A percentile compares a stretch with the other conserved stretches of the same genome.
These are phyloP conservation scores for Neurospora tetrasperma DNA, from an alignment of 495 filamentous ascomycete genomes.

Conservation along the genomic window DNA sequence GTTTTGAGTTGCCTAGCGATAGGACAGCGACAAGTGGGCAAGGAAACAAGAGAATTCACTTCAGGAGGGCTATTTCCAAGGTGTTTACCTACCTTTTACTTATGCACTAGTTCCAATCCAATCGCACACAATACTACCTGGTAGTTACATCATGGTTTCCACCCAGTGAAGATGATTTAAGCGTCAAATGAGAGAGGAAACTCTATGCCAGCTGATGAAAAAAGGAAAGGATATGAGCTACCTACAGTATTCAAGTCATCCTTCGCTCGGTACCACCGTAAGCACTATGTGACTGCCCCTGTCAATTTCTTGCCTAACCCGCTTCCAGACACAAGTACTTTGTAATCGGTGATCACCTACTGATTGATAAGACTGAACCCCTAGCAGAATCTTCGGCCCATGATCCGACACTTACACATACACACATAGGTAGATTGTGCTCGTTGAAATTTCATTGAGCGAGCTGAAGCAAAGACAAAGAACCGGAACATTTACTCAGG, in stretches of 20 bases:
- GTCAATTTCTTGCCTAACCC: background rate
- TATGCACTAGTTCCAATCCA: background rate
- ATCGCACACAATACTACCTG: background rate
- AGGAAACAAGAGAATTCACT: background rate
- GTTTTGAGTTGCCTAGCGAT: background rate
- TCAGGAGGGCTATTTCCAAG: background rate
- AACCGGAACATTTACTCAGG: background rate
- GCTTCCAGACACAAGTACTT: background rate
- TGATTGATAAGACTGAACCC: background rate
- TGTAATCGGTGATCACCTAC: background rate
- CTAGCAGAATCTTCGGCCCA: background rate
- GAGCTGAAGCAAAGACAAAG: background rate
- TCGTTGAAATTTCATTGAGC: background rate
- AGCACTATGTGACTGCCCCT: background rate
- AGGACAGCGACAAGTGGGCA: background rate
- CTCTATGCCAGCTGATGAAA: background rate
- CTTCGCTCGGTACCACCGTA: background rate
- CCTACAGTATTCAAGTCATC: background rate
- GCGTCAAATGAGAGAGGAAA: background rate
- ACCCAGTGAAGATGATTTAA: background rate
- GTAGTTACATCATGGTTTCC: background rate
- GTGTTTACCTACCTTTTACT: background rate
- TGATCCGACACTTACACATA: background rate
- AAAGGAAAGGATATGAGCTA: background rate
- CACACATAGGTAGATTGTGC: background rate